These are phyloP conservation scores for Pseudognaphalium luteoalbum DNA, from an alignment of 129 eudicot genomes.

Conservation along the genomic window DNA sequence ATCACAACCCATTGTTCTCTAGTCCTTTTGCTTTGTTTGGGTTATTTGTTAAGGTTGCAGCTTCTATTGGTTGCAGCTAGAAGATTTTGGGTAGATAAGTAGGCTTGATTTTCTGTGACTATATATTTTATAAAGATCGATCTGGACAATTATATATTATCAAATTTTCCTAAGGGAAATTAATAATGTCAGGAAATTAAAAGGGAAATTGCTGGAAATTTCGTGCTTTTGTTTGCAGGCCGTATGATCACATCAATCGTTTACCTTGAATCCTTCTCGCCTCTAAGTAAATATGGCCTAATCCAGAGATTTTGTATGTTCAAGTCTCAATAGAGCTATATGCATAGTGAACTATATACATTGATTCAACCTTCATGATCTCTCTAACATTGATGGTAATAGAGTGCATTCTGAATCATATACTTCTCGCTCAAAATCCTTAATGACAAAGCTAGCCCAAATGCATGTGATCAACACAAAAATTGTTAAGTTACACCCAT, in stretches of 20 bases:
- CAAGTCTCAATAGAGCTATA: no score
- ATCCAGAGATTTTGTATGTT: no score
- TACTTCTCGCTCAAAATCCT: no score
- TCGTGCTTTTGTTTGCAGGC: neutral
- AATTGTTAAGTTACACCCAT: no score
- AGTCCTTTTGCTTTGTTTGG: constrained; percentile 43
- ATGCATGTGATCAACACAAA: no score
- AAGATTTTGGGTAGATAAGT: constrained; percentile 17
- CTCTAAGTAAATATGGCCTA: no score
- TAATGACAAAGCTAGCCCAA: no score
- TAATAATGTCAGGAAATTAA: neutral
- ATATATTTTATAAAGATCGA: neutral
- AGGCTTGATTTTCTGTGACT: constrained; percentile 20
- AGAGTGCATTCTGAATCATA: no score
- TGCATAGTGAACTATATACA: no score
- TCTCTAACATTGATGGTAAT: no score
- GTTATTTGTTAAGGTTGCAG: constrained; percentile 36
- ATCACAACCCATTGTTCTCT: constrained; percentile 44
- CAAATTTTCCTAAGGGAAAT: neutral
- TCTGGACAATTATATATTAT: no score
- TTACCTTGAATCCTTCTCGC: neutral
- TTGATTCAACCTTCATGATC: no score
- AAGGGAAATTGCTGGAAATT: neutral
- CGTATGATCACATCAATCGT: neutral
- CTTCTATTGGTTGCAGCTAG: constrained; percentile 31